These are phyloP conservation scores for Colletotrichum tanaceti DNA, from an alignment of 2,329 filamentous ascomycete species.

Conservation along the genomic window DNA sequence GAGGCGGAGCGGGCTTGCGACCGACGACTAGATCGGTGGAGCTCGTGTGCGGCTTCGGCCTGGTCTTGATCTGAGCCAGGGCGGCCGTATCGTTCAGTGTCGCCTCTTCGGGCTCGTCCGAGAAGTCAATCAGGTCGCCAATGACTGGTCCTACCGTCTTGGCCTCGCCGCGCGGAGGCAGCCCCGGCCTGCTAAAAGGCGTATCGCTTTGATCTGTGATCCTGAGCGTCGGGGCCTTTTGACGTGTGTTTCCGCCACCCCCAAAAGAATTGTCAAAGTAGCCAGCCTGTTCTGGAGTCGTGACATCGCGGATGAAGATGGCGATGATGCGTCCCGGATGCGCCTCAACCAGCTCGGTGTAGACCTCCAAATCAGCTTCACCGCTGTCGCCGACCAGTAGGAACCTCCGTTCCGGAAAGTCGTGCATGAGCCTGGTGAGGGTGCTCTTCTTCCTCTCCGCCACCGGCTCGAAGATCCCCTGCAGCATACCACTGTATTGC, in stretches of 20 bases:
- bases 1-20: conserved; percentile 52
- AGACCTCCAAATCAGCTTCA: conserved; percentile 96
- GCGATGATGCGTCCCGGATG: conserved; percentile 86
- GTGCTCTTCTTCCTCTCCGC: conserved; percentile 93
- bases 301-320: conserved; percentile 96
- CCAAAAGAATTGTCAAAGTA: conserved; percentile 79
- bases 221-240: conserved; percentile 44
- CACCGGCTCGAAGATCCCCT: conserved; percentile 97
- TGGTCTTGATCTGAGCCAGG: conserved; percentile 46
- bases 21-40: conserved; percentile 46
- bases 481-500: conserved; percentile 95
- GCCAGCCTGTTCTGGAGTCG: conserved; percentile 76
- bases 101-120: conserved; percentile 60
- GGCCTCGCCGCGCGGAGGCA: conserved; percentile 47
- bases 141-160: conserved; percentile 56
- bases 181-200: conserved; percentile 45
- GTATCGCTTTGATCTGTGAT: conserved; percentile 42
- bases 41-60: conserved; percentile 43
- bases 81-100: conserved; percentile 51
- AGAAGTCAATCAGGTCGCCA: conserved; percentile 71
- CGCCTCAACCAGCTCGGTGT: conserved; percentile 88
- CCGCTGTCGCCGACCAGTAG: conserved; percentile 95
- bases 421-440: conserved; percentile 83
- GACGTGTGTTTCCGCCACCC: conserved; percentile 41
- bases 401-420: conserved; percentile 91